A percentile compares a stretch with the other conserved stretches of the same genome.
Conservation (phyloP, 2,329 filamentous ascomycete genomes). For the Lasiodiplodia gonubiensis region DNA sequence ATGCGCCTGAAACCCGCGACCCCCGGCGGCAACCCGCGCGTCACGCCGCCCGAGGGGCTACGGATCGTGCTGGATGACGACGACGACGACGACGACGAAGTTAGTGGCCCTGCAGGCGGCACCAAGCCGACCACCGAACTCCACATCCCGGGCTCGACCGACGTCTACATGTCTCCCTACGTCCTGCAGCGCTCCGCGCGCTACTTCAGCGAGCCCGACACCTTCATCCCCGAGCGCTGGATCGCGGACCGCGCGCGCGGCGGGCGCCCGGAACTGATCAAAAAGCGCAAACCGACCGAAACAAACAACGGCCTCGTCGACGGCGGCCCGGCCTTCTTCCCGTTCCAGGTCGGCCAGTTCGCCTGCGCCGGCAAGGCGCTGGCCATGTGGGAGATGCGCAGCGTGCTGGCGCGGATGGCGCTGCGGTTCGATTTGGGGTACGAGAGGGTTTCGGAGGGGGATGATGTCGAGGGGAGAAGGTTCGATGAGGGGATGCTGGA, state of each 20-base stretch:
- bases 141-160: constrained; percentile 39
- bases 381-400: constrained; percentile 70
- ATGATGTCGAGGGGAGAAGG: constrained; percentile 38
- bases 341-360: constrained; percentile 23
- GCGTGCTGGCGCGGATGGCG: constrained; percentile 65
- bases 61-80: constrained; percentile 36
- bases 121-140: constrained; percentile 25
- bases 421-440: constrained; percentile 65
- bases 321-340: constrained; percentile 31
- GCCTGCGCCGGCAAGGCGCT: constrained; percentile 72
- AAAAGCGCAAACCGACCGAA: no score
- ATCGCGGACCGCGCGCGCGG: constrained; percentile 33
- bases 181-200: constrained; percentile 38
- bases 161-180: constrained; percentile 40
- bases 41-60: constrained; percentile 45
- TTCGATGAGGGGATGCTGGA: constrained; percentile 44
- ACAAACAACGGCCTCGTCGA: constrained; percentile 37
- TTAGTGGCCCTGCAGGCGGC: no score
- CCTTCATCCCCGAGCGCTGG: constrained; percentile 42
- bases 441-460: constrained; percentile 41
- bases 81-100: constrained; percentile 31
- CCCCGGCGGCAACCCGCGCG: constrained; percentile 44
- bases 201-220: constrained; percentile 29
- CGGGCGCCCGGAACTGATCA: background rate
- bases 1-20: constrained; percentile 50